These are phyloP conservation scores for Lentinus polychrous DNA, from an alignment of 1,284 basidiomycete genomes.

Conservation along the genomic window DNA sequence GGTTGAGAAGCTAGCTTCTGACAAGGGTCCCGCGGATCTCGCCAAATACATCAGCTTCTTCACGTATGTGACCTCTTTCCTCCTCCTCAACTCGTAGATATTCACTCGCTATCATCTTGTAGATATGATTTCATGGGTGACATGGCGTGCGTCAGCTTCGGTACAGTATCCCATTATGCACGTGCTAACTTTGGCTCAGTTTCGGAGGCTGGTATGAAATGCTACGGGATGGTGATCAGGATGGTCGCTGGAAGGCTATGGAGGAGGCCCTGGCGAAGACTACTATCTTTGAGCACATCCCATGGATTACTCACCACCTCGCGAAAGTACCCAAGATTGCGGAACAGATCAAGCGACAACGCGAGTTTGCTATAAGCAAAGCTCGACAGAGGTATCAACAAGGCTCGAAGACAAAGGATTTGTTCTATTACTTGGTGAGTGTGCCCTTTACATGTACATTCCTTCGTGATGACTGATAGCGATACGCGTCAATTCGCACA, in stretches of 20 bases:
- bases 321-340: slow-evolving; percentile 3
- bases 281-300: slow-evolving; percentile 12
- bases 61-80: slow-evolving; percentile 6
- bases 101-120: slow-evolving; percentile 26
- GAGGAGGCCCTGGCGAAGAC: slow-evolving; percentile 10
- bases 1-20: neutral
- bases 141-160: slow-evolving; percentile 22
- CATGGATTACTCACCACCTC: slow-evolving; percentile 4
- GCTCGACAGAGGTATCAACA: slow-evolving; percentile 2
- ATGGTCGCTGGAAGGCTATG: slow-evolving; percentile 11
- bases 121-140: slow-evolving; percentile 35
- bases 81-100: neutral
- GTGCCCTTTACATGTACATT: neutral
- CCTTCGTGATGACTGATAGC: neutral
- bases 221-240: slow-evolving; percentile 16
- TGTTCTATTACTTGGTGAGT: slow-evolving; percentile 16
- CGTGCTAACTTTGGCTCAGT: slow-evolving; percentile 1
- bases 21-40: slow-evolving; percentile 1
- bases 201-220: slow-evolving; percentile 16
- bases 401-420: slow-evolving; percentile 10
- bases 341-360: slow-evolving; percentile 14
- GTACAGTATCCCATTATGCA: slow-evolving; percentile 15
- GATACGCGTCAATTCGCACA: slow-evolving; percentile 24
- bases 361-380: slow-evolving; percentile 10
- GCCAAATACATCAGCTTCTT: slow-evolving; percentile 5